Conservation (phyloP, 192 early-diverging fungal species). For the Coemansia sp. region DNA sequence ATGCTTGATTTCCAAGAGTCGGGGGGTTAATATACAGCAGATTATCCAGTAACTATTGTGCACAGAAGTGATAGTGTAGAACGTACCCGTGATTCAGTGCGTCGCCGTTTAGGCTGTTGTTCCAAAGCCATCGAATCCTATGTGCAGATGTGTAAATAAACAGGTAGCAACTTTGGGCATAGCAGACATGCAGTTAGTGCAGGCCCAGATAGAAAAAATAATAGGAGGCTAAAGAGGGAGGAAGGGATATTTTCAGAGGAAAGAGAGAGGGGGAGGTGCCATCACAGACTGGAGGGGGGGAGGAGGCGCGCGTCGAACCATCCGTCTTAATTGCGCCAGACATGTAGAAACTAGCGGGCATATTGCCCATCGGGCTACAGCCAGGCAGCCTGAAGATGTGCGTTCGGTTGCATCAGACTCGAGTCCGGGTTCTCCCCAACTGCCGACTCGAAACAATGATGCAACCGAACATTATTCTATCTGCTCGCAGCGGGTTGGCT, state of each 20-base stretch:
- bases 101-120: slow-evolving; percentile 53
- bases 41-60: too few species aligned
- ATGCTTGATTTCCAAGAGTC: too few species aligned
- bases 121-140: slow-evolving; percentile 49
- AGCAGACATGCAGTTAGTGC: not conserved
- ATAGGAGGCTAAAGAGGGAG: slow-evolving; percentile 18
- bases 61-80: not conserved
- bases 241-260: slow-evolving; percentile 13
- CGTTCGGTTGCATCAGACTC: too few species aligned
- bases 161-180: not conserved
- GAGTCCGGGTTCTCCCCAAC: too few species aligned
- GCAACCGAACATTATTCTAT: too few species aligned
- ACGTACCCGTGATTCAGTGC: slow-evolving; percentile 51
- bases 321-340: slow-evolving; percentile 11
- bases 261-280: slow-evolving; percentile 7
- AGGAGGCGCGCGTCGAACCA: slow-evolving; percentile 13
- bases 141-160: slow-evolving; percentile 2
- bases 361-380: not conserved
- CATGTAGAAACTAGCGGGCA: slow-evolving; percentile 1
- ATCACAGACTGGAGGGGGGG: slow-evolving; percentile 13
- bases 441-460: too few species aligned
- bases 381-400: not conserved
- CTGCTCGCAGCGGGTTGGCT: too few species aligned
- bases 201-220: slow-evolving; percentile 18
- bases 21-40: too few species aligned